Conservation (phyloP, 305 asterid species). For the Fraxinus greggii region DNA sequence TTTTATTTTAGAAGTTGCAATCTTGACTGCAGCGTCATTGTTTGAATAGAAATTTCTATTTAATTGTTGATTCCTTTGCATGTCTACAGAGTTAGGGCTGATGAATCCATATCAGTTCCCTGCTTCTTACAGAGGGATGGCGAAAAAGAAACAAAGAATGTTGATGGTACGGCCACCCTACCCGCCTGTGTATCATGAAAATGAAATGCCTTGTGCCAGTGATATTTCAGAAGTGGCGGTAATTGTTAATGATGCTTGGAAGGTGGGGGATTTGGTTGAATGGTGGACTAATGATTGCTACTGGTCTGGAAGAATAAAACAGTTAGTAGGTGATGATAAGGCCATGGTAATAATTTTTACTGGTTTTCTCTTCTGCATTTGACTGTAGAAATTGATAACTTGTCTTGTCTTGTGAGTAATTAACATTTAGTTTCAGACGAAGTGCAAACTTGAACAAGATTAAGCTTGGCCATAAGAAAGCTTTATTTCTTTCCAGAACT, state of each 20-base stretch:
- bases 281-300: conserved; percentile 47
- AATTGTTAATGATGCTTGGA: conserved; percentile 48
- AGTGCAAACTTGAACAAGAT: not conserved
- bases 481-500: not conserved
- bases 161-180: conserved; percentile 67
- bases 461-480: not conserved
- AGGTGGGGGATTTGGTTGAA: conserved; percentile 75
- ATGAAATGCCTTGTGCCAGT: conserved; percentile 30
- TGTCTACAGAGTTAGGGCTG: conserved; percentile 49
- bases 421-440: not conserved
- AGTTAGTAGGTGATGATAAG: conserved; percentile 41
- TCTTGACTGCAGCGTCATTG: not conserved
- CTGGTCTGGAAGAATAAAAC: conserved; percentile 66
- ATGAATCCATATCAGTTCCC: conserved; percentile 38
- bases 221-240: conserved; percentile 46
- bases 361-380: conserved; percentile 8
- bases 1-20: not conserved
- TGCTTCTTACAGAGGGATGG: conserved; percentile 20
- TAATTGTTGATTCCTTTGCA: conserved; percentile 17
- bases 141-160: conserved; percentile 22
- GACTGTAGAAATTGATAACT: not conserved
- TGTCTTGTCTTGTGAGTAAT: conserved; percentile 2
- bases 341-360: conserved; percentile 54
- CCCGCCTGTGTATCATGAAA: conserved; percentile 43
- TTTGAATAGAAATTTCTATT: conserved; percentile 9